These are phyloP conservation scores for Omphalotus guepiniiformis DNA, from an alignment of 768 basidiomycete genomes.

Conservation along the genomic window DNA sequence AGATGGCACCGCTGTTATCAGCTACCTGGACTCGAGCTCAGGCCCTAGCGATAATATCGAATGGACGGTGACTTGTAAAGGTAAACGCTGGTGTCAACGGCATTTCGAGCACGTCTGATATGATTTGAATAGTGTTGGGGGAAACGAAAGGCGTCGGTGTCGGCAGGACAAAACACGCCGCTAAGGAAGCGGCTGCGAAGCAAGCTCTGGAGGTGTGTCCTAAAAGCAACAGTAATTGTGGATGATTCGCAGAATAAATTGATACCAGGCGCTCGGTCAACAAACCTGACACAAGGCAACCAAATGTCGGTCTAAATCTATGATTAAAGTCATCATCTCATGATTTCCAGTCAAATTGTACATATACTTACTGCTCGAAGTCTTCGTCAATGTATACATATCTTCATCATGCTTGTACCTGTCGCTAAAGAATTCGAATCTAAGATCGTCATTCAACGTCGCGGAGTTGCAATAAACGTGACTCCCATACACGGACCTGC, in stretches of 20 bases:
- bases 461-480: slow-evolving; percentile 2
- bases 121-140: slow-evolving; percentile 37
- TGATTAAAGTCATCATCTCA: neutral
- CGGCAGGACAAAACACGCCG: slow-evolving; percentile 38
- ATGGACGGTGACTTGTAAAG: slow-evolving; percentile 61
- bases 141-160: slow-evolving; percentile 43
- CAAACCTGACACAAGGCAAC: neutral
- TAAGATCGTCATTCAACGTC: slow-evolving; percentile 2
- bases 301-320: neutral
- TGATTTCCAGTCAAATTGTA: no score
- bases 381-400: no score
- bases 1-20: slow-evolving; percentile 33
- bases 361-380: no score
- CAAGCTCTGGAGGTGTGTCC: slow-evolving; percentile 35
- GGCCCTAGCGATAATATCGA: slow-evolving; percentile 41
- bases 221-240: neutral
- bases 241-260: neutral
- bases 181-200: slow-evolving; percentile 46
- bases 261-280: neutral
- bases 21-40: slow-evolving; percentile 46
- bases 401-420: no score
- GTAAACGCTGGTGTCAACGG: slow-evolving; percentile 24
- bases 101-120: slow-evolving; percentile 3
- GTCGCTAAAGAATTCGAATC: slow-evolving; percentile 3
- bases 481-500: no score